Percentiles rank a stretch among this genome's conserved stretches.
Conservation (phyloP, 768 basidiomycete species). For the Chiua virens region DNA sequence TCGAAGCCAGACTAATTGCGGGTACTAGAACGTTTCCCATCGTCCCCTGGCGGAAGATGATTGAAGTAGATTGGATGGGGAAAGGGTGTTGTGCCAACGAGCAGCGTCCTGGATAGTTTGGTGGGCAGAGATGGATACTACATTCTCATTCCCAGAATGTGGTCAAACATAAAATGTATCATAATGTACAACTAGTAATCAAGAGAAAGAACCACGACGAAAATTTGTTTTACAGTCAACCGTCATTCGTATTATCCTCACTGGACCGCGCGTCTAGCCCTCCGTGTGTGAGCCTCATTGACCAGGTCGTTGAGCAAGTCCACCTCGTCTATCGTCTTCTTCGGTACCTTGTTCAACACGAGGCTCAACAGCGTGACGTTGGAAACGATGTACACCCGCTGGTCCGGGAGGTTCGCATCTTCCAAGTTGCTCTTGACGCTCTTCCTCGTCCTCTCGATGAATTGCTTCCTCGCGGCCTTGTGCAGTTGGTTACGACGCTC, state of each 20-base stretch:
- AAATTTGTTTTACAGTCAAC: too few species aligned
- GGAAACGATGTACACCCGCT: slow-evolving; percentile 30
- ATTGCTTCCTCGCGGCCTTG: slow-evolving; percentile 11
- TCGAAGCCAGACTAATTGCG: too few species aligned
- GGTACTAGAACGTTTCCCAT: too few species aligned
- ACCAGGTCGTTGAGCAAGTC: slow-evolving; percentile 19
- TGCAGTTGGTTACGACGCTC: slow-evolving; percentile 9
- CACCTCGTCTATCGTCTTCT: slow-evolving; percentile 23
- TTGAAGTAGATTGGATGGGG: too few species aligned
- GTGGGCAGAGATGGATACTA: too few species aligned
- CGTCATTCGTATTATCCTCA: not conserved
- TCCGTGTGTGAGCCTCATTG: slow-evolving; percentile 11
- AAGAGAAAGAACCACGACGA: too few species aligned
- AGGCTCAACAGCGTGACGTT: slow-evolving; percentile 16
- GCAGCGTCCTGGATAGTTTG: too few species aligned
- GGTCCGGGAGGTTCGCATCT: slow-evolving; percentile 23
- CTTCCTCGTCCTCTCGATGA: slow-evolving; percentile 15
- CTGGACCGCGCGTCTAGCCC: not conserved
- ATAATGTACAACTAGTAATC: too few species aligned
- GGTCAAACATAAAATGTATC: too few species aligned
- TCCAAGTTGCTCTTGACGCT: slow-evolving; percentile 19
- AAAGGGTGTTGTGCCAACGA: too few species aligned
- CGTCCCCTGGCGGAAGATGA: too few species aligned
- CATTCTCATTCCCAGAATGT: too few species aligned
- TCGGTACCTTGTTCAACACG: slow-evolving; percentile 16